Base-by-base conservation (phyloP, 1,284 basidiomycete species). In the Ceratobasidium sp. region DNA sequence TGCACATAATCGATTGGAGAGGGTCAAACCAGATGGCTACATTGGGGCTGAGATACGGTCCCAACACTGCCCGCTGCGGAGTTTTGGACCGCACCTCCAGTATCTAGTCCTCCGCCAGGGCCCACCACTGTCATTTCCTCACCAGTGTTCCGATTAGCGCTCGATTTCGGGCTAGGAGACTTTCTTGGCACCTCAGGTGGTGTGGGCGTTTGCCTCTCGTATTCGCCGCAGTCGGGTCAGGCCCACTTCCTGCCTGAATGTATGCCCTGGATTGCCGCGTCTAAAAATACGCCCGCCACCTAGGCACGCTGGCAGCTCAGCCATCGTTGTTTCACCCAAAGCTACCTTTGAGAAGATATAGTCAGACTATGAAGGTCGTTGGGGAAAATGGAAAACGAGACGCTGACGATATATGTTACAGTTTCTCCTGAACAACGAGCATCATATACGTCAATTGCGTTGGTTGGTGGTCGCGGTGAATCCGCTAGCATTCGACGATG, bases 401-500 rank as follows among this genome's bases (percentile, higher is more conserved):
- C 89, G 50, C 87, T 82, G 75, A 90, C 83, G 33, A 90, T 83
- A 81, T 91, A 91, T 22, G 85, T 79, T 80, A 89, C 82, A 53
- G 89, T 80, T 22, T 91, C 77, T 33, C 17, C 90, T 93, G 79
- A 41, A 22, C 57, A 41, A 47, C 72, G 73, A 53, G 64, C 75
- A 71, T 75, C 66, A 48, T 27, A 15, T 50, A n/a, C 29, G 36
- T 2, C 9, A 4, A 8, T n/a, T 51, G 22, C 8, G n/a, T n/a
- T n/a, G n/a, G n/a, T n/a, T n/a, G n/a, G 19, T 29, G 11, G 8
- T 50, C n/a, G 24, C 14, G n/a, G 5, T 33, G n/a, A 24, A 31
- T 50, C 2, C 17, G 17, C 29, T 8, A 1, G 11, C n/a, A 6
- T n/a, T n/a, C n/a, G n/a, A n/a, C n/a, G n/a, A n/a, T n/a, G n/a